Evolutionary conservation across 495 filamentous ascomycete genomes (phyloP).

Genomic region (Trypethelium eluteriae): DNA sequence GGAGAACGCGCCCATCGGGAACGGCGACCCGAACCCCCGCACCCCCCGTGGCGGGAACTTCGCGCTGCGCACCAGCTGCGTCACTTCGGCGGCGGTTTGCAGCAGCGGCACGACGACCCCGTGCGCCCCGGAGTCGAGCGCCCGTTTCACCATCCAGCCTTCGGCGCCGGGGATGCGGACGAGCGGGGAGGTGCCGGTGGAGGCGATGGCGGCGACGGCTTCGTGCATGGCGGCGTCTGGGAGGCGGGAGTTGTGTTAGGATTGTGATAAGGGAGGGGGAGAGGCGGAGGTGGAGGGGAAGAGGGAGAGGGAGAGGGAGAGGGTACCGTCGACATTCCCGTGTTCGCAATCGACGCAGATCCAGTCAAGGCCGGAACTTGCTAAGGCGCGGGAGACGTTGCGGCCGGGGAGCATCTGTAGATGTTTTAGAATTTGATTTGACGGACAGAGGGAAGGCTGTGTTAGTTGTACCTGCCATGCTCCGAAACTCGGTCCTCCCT

Average conservation of each 20-base stretch:
- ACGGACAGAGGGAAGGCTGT: not conserved
- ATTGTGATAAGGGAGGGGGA: not conserved
- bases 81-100: slow-evolving; percentile 32
- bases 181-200: slow-evolving; percentile 32
- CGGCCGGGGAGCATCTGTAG: slow-evolving; percentile 62
- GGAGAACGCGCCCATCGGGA: slow-evolving; percentile 53
- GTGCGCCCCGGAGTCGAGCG: slow-evolving; percentile 39
- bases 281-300: not conserved
- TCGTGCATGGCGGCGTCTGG: slow-evolving; percentile 73
- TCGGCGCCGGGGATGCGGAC: slow-evolving; percentile 38
- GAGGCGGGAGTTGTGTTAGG: not conserved
- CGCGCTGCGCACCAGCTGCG: slow-evolving; percentile 31
- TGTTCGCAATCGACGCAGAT: slow-evolving; percentile 71
- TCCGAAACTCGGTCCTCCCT: slow-evolving; percentile 54
- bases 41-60: slow-evolving; percentile 36
- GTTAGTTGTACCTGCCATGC: slow-evolving; percentile 37
- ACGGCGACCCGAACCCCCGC: slow-evolving; percentile 36
- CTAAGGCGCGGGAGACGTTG: slow-evolving; percentile 61
- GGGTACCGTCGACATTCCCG: slow-evolving; percentile 67
- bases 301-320: not conserved
- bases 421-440: too few species aligned
- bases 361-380: slow-evolving; percentile 58
- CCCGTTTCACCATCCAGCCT: slow-evolving; percentile 41
- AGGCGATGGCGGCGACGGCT: slow-evolving; percentile 52
- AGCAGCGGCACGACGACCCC: slow-evolving; percentile 39